These are phyloP conservation scores for Torulaspora franciscae DNA, from an alignment of 805 yeast species.

Conservation along the genomic window DNA sequence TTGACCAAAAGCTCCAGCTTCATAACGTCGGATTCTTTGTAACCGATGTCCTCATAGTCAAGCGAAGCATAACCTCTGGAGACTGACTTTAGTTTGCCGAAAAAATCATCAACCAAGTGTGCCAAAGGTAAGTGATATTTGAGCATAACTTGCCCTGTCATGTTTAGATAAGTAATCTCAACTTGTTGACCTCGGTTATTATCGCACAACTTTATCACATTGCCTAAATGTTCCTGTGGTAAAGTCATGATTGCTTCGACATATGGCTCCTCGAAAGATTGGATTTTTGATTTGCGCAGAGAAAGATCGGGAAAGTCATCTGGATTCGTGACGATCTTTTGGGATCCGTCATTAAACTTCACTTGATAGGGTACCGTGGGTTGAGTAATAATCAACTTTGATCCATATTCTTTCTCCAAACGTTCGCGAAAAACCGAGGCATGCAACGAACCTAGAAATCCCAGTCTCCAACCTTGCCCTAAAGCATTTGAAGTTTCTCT, in stretches of 20 bases:
- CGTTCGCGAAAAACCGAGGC: slow-evolving; percentile 93
- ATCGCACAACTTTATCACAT: slow-evolving; percentile 82
- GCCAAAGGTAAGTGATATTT: slow-evolving; percentile 81
- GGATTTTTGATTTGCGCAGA: slow-evolving; percentile 38
- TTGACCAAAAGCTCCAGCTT: slow-evolving; percentile 86
- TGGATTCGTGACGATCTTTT: slow-evolving; percentile 74
- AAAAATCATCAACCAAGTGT: slow-evolving; percentile 89
- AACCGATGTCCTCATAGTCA: slow-evolving; percentile 93
- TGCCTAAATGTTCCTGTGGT: slow-evolving; percentile 84
- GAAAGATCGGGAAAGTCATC: slow-evolving; percentile 77
- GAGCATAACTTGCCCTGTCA: slow-evolving; percentile 72
- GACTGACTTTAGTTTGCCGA: slow-evolving; percentile 84
- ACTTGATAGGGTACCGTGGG: slow-evolving; percentile 93
- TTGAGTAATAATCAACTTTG: slow-evolving; percentile 83
- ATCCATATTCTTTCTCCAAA: slow-evolving; percentile 89
- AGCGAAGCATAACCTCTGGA: slow-evolving; percentile 91
- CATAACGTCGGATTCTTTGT: slow-evolving; percentile 69
- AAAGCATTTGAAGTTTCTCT: slow-evolving; percentile 89
- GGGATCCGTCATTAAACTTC: slow-evolving; percentile 59
- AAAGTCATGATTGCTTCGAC: slow-evolving; percentile 88
- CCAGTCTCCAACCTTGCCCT: slow-evolving; percentile 97
- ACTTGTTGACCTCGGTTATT: slow-evolving; percentile 76
- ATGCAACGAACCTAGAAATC: slow-evolving; percentile 89
- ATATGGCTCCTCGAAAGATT: slow-evolving; percentile 67
- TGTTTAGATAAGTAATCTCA: slow-evolving; percentile 65